Percentiles rank a stretch among this genome's conserved stretches.
phyloP scores from a whole-genome alignment of 108 stramenopile species.

The Discostella stelligeroides region DNA sequence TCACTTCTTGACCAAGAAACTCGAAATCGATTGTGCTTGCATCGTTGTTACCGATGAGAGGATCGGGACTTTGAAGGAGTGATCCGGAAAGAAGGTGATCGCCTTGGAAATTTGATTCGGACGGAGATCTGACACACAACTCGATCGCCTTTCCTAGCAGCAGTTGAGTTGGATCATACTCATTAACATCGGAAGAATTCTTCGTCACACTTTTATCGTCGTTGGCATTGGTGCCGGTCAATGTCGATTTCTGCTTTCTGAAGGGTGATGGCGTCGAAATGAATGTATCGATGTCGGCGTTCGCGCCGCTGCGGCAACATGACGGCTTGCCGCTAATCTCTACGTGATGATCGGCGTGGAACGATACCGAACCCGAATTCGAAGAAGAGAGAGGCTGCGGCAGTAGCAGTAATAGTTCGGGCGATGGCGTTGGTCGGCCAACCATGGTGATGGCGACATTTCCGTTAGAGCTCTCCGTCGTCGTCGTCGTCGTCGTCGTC shows the following conservation, averaged over 20 bases:
- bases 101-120: slow-evolving; percentile 4
- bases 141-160: no score
- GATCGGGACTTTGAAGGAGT: slow-evolving; percentile 18
- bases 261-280: slow-evolving; percentile 16
- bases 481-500: no score
- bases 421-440: slow-evolving; percentile 32
- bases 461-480: neutral
- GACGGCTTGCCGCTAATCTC: slow-evolving; percentile 4
- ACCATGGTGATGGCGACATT: neutral
- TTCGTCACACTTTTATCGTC: neutral
- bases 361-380: slow-evolving; percentile 2
- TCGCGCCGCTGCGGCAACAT: neutral
- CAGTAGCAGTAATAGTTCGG: slow-evolving; percentile 3
- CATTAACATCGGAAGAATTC: neutral
- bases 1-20: slow-evolving; percentile 12
- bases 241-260: slow-evolving; percentile 10
- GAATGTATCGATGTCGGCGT: slow-evolving; percentile 4
- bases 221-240: neutral
- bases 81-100: slow-evolving; percentile 10
- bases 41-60: no score
- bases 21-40: slow-evolving; percentile 3
- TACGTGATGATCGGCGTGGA: neutral
- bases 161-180: no score
- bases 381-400: slow-evolving; percentile 2
- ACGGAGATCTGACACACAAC: no score